A percentile compares a stretch with the other conserved stretches of the same genome.
Conservation (phyloP, 139 green algal species). For the Helicosporidium sp. region DNA sequence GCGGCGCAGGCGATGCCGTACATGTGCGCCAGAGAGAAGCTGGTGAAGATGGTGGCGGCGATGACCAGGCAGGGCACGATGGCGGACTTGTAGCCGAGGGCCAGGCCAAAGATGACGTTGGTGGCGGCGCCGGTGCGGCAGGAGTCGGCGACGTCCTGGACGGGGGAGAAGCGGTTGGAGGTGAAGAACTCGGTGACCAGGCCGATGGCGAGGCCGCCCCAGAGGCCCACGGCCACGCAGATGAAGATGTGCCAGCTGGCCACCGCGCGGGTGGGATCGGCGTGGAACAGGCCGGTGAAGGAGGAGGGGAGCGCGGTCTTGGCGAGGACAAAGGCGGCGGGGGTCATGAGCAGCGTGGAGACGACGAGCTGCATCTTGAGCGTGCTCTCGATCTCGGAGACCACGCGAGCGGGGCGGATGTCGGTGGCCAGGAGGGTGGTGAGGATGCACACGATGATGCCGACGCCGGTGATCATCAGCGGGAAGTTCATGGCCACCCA, state of each 20-base stretch:
- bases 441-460: conserved; percentile 78
- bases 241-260: conserved; percentile 88
- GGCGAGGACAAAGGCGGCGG: conserved; percentile 30
- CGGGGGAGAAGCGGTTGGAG: conserved; percentile 61
- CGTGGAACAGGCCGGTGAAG: conserved; percentile 42
- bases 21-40: conserved; percentile 67
- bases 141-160: conserved; percentile 73
- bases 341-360: conserved; percentile 71
- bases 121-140: conserved; percentile 89
- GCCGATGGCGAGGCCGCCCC: conserved; percentile 88
- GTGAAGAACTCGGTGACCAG: conserved; percentile 96
- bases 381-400: conserved; percentile 63
- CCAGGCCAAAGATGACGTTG: conserved; percentile 96
- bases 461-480: conserved; percentile 53
- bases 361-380: conserved; percentile 88
- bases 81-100: conserved; percentile 87
- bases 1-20: conserved; percentile 88
- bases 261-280: conserved; percentile 33
- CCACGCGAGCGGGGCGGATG: conserved; percentile 42
- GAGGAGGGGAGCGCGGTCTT: conserved; percentile 35
- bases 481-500: conserved; percentile 67
- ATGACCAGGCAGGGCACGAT: conserved; percentile 86
- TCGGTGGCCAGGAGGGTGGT: conserved; percentile 83
- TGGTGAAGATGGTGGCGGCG: conserved; percentile 63
- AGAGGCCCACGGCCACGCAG: conserved; percentile 74